Base-by-base conservation (phyloP, 176 grass and related monocot species). In the Carex pumila region DNA sequence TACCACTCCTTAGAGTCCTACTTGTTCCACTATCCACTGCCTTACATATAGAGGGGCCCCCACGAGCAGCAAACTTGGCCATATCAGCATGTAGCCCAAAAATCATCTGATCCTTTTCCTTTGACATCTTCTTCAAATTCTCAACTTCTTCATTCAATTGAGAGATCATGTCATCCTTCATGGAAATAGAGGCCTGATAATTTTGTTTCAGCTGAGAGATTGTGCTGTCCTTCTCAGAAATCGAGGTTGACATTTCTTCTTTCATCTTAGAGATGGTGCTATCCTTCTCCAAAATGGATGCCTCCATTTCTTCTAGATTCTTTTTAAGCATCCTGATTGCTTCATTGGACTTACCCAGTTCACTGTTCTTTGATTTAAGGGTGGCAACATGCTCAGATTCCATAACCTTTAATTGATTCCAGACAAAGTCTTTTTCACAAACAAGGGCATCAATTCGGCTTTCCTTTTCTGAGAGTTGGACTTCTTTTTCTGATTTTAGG, bases 21-120 rank as follows among this genome's bases (percentile, higher is more conserved):
- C 52, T 56, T 78, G 73, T 57, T 57, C 73, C 73, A 50, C 73
- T 78, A 18, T 78, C 52, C 1, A 10, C 52, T 78, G 73, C 29
- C 22, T 78, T 78, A 52, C 52, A 78, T 56, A 34, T 0, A 39
- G 37, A 39, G 8, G 73, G 25, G 34, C 52, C 32, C 43, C 25
- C 39, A 83, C 81, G 61, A 53, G 41, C 14, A 53, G 61, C 57
- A 25, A 55, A 36, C 19, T 60, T 79, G 11, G 71, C 32, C 37
- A 59, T 34, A 19, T 85, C 58, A 65, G 53, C 70, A 63, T 30
- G 59, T 43, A 79, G 43, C 22, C 37, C 14, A 32, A 19, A 6
- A 65, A 85, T 85, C 37, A 79, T 79, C 36, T 79, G 65, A 78
- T 85, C 58, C 37, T 85, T 85, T 79, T 85, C 70, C 22, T 65